phyloP scores from a whole-genome alignment of 2,329 filamentous ascomycete species.

The Hymenoscyphus salicellus region DNA sequence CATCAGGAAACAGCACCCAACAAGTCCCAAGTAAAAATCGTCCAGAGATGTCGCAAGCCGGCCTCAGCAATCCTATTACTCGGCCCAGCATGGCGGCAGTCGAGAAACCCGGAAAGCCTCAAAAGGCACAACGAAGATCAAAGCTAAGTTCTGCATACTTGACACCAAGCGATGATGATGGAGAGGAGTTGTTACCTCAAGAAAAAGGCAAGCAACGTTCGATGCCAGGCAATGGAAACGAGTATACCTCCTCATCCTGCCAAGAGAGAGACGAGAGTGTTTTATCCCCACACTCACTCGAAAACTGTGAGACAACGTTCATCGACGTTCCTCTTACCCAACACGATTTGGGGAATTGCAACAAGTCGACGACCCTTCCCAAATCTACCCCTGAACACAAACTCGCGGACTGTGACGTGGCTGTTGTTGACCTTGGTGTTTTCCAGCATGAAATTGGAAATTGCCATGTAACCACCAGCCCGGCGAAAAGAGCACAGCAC shows the following conservation, averaged over 20 bases:
- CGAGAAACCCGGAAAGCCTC: not conserved
- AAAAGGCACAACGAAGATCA: conserved; percentile 4
- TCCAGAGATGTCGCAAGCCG: not conserved
- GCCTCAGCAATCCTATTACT: not conserved
- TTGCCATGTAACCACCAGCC: not conserved
- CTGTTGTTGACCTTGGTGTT: not conserved
- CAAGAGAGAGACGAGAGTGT: not conserved
- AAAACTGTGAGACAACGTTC: not conserved
- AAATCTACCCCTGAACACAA: not conserved
- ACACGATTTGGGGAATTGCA: not conserved
- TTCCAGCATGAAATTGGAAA: not conserved
- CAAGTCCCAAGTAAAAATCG: not conserved
- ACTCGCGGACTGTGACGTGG: not conserved
- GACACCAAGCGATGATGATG: conserved; percentile 9
- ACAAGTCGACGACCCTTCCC: not conserved
- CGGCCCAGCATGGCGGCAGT: not conserved
- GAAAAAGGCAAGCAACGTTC: not conserved
- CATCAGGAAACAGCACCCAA: not conserved
- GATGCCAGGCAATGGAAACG: not conserved
- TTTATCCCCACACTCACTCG: not conserved
- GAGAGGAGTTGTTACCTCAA: conserved; percentile 5
- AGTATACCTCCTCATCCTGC: not conserved
- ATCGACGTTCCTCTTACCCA: not conserved
- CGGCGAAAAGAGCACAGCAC: not conserved
- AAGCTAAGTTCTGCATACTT: conserved; percentile 8